Percentiles rank a stretch among this genome's conserved stretches.
Evolutionary conservation across 2,329 filamentous ascomycete genomes (phyloP).

Genomic region (Dactylellina sp.): DNA sequence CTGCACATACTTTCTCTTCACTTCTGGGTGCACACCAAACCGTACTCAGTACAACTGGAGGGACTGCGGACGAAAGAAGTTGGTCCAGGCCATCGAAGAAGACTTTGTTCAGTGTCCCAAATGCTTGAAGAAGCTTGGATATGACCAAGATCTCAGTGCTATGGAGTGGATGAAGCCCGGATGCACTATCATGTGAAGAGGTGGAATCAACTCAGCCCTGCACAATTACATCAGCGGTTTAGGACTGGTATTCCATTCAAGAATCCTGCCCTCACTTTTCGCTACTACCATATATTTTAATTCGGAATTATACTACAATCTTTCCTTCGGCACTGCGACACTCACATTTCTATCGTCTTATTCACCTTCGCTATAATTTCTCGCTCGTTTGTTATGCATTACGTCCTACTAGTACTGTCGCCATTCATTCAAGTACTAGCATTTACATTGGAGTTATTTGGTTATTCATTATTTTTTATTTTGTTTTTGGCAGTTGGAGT

Average conservation of each 20-base stretch:
- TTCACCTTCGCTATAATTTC: neutral
- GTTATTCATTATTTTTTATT: conserved; percentile 4
- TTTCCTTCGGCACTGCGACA: conserved; percentile 1
- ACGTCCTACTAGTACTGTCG: conserved; percentile 8
- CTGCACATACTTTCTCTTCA: conserved; percentile 52
- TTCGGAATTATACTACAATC: neutral
- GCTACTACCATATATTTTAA: neutral
- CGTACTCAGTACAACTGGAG: conserved; percentile 50
- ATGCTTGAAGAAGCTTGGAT: conserved; percentile 46
- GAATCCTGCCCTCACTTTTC: too few relatives aligned
- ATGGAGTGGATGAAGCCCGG: conserved; percentile 56
- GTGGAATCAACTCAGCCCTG: neutral
- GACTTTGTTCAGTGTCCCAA: conserved; percentile 46
- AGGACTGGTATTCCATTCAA: too few relatives aligned
- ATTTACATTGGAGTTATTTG: conserved; percentile 29
- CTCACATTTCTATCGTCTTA: neutral
- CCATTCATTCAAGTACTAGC: neutral
- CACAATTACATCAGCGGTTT: too few relatives aligned
- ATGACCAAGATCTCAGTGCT: conserved; percentile 43
- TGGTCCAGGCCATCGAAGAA: conserved; percentile 51
- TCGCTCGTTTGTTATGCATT: conserved; percentile 12
- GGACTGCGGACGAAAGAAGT: conserved; percentile 51
- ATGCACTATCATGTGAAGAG: conserved; percentile 34
- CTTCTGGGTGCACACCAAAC: conserved; percentile 48
- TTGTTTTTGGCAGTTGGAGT: neutral